These are phyloP conservation scores for Xylariomycetidae sp. DNA, from an alignment of 2,329 filamentous ascomycete genomes.

Conservation along the genomic window DNA sequence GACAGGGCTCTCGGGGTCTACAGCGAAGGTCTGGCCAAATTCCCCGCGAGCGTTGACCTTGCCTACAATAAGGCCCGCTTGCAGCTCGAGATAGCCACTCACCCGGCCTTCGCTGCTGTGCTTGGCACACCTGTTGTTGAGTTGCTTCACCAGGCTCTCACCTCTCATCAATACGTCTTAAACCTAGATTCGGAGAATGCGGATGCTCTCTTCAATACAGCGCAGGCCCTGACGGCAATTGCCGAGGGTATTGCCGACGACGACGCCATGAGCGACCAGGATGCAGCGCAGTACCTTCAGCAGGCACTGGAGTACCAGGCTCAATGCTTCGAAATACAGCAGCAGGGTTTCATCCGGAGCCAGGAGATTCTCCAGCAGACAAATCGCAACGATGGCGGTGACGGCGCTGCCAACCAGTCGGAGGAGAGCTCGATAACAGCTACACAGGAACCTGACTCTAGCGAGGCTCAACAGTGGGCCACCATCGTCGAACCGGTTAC, in stretches of 20 bases:
- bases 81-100: constrained; percentile 65
- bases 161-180: constrained; percentile 60
- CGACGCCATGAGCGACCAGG: constrained; percentile 36
- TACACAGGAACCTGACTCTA: constrained; percentile 13
- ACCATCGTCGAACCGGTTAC: constrained; percentile 64
- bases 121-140: constrained; percentile 49
- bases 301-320: constrained; percentile 23
- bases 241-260: constrained; percentile 55
- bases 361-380: constrained; percentile 23
- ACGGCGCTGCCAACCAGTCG: constrained; percentile 27
- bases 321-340: constrained; percentile 48
- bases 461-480: constrained; percentile 55
- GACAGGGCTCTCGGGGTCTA: constrained; percentile 63
- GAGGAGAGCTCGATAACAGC: constrained; percentile 4
- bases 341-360: constrained; percentile 24
- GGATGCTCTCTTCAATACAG: constrained; percentile 68
- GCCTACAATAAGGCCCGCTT: constrained; percentile 74
- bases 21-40: constrained; percentile 55
- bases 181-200: constrained; percentile 57
- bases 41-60: constrained; percentile 62
- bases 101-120: constrained; percentile 56
- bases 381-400: constrained; percentile 18
- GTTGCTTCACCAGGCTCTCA: constrained; percentile 55
- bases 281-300: constrained; percentile 34
- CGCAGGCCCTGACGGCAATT: constrained; percentile 62